A percentile compares a stretch with the other conserved stretches of the same genome.
phyloP scores from a whole-genome alignment of 208 protist genomes.

The Vickermania spadyakhi region DNA sequence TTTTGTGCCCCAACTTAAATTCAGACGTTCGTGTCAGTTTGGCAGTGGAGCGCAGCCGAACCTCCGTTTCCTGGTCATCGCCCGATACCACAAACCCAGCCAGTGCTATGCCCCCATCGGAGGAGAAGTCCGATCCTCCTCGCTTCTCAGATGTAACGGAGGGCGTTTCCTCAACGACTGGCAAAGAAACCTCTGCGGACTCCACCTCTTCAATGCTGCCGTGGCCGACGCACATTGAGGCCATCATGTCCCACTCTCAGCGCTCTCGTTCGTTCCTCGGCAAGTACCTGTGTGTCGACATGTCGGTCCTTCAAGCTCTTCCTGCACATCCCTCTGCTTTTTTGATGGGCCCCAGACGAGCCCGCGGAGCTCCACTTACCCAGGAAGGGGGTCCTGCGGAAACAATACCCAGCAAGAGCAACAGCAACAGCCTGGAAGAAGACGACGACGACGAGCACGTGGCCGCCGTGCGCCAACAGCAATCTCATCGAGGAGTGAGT shows the following conservation, averaged over 20 bases:
- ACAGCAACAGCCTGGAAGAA: background rate
- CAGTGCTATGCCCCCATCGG: background rate
- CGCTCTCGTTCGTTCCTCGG: background rate
- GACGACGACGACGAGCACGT: too few species aligned
- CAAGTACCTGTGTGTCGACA: conserved; percentile 1
- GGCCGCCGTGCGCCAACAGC: too few species aligned
- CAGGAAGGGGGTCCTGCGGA: background rate
- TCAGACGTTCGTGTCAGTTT: conserved; percentile 30
- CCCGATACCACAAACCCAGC: background rate
- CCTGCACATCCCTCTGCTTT: background rate
- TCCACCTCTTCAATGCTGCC: too few species aligned
- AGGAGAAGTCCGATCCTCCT: too few species aligned
- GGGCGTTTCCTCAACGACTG: too few species aligned
- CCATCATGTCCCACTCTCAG: background rate
- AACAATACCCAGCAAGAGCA: background rate
- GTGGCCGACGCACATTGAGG: background rate
- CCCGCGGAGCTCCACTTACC: too few species aligned
- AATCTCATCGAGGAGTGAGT: too few species aligned
- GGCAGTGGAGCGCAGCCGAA: conserved; percentile 7
- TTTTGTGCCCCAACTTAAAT: conserved; percentile 28
- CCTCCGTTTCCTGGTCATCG: background rate
- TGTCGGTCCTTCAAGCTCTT: conserved; percentile 2
- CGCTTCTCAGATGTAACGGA: too few species aligned
- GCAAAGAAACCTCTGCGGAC: too few species aligned
- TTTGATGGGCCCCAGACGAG: too few species aligned